A percentile compares a stretch with the other conserved stretches of the same genome.
Evolutionary conservation across 2,329 filamentous ascomycete genomes (phyloP).

Genomic region (Neofusicoccum kwambonambiense): DNA sequence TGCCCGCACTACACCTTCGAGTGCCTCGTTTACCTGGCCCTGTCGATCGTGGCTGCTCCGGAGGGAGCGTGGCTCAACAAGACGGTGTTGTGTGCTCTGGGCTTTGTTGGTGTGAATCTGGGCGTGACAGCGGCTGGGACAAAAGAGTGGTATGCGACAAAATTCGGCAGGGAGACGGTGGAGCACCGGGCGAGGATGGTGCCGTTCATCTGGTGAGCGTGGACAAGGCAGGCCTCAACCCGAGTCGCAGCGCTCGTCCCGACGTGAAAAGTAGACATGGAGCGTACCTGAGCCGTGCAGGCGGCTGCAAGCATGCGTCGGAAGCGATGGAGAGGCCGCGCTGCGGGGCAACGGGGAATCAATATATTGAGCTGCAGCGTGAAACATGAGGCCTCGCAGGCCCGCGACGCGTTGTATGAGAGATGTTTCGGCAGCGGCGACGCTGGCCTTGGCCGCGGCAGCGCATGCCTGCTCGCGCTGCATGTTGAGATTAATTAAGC

Average conservation of each 20-base stretch:
- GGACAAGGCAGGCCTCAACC: background rate
- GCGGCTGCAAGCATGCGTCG: background rate
- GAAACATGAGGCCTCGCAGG: background rate
- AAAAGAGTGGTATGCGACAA: constrained; percentile 72
- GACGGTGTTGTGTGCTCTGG: constrained; percentile 67
- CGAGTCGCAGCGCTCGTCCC: background rate
- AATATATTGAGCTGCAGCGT: constrained; percentile 10
- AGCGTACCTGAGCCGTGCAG: background rate
- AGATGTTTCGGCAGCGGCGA: background rate
- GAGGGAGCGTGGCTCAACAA: constrained; percentile 64
- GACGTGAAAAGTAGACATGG: background rate
- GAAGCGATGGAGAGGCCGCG: background rate
- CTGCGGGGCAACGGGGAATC: background rate
- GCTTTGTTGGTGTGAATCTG: constrained; percentile 77
- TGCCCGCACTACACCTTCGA: constrained; percentile 93
- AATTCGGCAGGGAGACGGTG: constrained; percentile 68
- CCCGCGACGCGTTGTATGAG: background rate
- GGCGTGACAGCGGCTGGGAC: constrained; percentile 78
- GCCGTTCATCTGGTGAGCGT: constrained; percentile 53
- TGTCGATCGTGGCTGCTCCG: constrained; percentile 74
- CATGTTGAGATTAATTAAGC: constrained; percentile 16
- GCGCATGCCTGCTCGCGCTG: constrained; percentile 3
- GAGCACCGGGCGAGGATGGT: constrained; percentile 72
- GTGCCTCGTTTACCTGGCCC: constrained; percentile 76
- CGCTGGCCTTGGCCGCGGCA: background rate